Evolutionary conservation across 805 yeast genomes (phyloP).

Genomic region (Lipomyces kockii): DNA sequence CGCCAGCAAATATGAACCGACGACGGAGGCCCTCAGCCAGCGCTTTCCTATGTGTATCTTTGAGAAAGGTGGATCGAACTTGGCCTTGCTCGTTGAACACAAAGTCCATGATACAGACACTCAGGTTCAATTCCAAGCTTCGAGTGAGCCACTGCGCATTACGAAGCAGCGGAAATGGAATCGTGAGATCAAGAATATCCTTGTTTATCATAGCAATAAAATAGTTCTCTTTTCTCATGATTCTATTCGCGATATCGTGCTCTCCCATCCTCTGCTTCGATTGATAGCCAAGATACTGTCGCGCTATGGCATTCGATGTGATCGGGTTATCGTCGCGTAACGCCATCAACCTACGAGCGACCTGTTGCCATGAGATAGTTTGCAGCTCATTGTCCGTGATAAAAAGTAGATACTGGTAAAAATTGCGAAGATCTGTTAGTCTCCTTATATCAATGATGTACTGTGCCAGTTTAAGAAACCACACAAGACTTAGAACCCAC

Average conservation of each 20-base stretch:
- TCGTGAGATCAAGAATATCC: slow-evolving; percentile 67
- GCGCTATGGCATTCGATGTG: slow-evolving; percentile 48
- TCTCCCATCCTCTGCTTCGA: slow-evolving; percentile 82
- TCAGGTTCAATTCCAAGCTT: slow-evolving; percentile 93
- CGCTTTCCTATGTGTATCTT: slow-evolving; percentile 68
- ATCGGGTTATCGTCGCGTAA: slow-evolving; percentile 81
- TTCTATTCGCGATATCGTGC: slow-evolving; percentile 91
- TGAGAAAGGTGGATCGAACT: slow-evolving; percentile 69
- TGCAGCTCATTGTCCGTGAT: slow-evolving; percentile 80
- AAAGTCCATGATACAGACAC: slow-evolving; percentile 83
- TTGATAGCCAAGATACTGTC: slow-evolving; percentile 43
- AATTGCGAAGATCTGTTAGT: slow-evolving; percentile 72
- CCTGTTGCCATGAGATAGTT: slow-evolving; percentile 90
- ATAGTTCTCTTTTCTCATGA: slow-evolving; percentile 94
- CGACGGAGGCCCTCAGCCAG: slow-evolving; percentile 68
- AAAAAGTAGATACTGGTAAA: slow-evolving; percentile 71
- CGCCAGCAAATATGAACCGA: slow-evolving; percentile 85
- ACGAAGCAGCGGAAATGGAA: slow-evolving; percentile 57
- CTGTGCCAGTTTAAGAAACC: slow-evolving; percentile 49
- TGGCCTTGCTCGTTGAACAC: slow-evolving; percentile 85
- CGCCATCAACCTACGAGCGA: slow-evolving; percentile 73
- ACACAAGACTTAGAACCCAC: slow-evolving; percentile 59
- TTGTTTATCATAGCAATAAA: slow-evolving; percentile 87
- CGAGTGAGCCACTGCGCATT: slow-evolving; percentile 63
- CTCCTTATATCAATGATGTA: slow-evolving; percentile 66